A percentile compares a stretch with the other conserved stretches of the same genome.
Evolutionary conservation across 2,329 filamentous ascomycete genomes (phyloP).

Genomic region (Colletotrichum aenigma): DNA sequence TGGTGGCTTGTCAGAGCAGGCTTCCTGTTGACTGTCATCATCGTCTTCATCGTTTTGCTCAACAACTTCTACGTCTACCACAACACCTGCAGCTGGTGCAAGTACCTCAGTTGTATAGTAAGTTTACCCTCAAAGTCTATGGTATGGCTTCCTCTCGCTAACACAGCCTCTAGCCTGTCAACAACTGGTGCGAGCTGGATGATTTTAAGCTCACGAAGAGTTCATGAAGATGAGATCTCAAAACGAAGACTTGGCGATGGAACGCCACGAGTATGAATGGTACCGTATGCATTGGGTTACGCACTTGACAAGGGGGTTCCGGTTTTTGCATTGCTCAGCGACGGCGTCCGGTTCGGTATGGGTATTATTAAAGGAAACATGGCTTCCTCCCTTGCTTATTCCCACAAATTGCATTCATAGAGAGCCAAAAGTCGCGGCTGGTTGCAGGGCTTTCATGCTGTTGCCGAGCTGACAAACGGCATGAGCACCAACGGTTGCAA

Average conservation of each 20-base stretch:
- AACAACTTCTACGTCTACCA: conserved; percentile 89
- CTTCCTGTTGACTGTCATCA: conserved; percentile 77
- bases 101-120: conserved; percentile 91
- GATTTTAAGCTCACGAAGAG: conserved; percentile 21
- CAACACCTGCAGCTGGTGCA: conserved; percentile 87
- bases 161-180: conserved; percentile 56
- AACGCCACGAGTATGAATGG: not conserved
- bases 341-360: conserved; percentile 22
- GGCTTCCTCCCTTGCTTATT: not conserved
- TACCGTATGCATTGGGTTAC: not conserved
- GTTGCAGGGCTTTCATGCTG: not conserved
- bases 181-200: conserved; percentile 68
- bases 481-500: not conserved
- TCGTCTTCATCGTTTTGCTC: conserved; percentile 85
- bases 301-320: not conserved
- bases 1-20: conserved; percentile 92
- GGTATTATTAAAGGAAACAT: not conserved
- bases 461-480: not conserved
- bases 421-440: not conserved
- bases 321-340: conserved; percentile 24
- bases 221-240: not conserved
- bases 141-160: conserved; percentile 20
- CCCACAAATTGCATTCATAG: not conserved
- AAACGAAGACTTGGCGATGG: not conserved
- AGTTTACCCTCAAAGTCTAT: conserved; percentile 44